Evolutionary conservation across 73 alveolate genomes (phyloP).

Genomic region (Tetrahymena borealis): DNA sequence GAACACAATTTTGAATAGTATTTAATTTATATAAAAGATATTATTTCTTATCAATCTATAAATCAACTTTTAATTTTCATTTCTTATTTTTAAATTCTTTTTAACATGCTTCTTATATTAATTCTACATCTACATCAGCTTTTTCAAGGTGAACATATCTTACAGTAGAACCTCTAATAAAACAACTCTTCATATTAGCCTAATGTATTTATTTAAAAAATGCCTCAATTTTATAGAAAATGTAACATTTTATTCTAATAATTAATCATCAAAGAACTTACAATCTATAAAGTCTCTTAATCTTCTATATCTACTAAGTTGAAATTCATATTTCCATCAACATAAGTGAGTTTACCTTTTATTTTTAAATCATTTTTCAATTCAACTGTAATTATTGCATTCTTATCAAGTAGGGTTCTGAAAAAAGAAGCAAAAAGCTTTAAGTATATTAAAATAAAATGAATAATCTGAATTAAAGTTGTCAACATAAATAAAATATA

Average conservation of each 20-base stretch:
- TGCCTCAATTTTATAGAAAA: no score
- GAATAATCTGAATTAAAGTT: background rate
- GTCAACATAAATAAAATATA: background rate
- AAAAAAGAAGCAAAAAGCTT: constrained; percentile 12
- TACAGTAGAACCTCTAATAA: constrained; percentile 34
- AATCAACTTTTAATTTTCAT: no score
- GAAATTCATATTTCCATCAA: constrained; percentile 34
- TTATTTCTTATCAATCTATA: no score
- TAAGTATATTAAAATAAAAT: background rate
- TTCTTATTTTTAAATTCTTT: constrained; percentile 26
- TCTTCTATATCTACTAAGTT: constrained; percentile 20
- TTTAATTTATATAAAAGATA: no score
- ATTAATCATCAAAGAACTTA: background rate
- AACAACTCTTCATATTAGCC: constrained; percentile 8
- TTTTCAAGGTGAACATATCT: constrained; percentile 24
- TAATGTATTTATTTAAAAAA: background rate
- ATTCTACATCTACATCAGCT: constrained; percentile 23
- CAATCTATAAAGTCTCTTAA: background rate
- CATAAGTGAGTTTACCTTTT: constrained; percentile 29
- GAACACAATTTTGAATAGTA: no score
- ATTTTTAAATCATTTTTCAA: constrained; percentile 25
- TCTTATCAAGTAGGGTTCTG: constrained; percentile 18
- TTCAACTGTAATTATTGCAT: constrained; percentile 23
- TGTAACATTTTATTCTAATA: no score
- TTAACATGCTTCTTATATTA: constrained; percentile 22